Conservation (phyloP, 2,329 filamentous ascomycete species). For the Capronia americana region DNA sequence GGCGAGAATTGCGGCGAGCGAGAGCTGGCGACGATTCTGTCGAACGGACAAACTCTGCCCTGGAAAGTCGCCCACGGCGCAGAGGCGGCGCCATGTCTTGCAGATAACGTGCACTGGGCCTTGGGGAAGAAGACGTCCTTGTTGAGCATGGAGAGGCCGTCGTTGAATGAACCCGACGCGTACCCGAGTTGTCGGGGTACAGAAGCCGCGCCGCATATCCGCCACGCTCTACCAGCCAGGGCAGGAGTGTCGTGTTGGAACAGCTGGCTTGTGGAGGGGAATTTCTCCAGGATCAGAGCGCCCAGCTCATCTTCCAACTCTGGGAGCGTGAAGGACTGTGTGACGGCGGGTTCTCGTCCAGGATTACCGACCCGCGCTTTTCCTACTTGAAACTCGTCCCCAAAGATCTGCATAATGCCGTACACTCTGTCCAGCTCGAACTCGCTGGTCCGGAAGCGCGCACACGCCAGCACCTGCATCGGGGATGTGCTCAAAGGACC, state of each 20-base stretch:
- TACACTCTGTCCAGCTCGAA: constrained; percentile 5
- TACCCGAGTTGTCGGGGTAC: constrained; percentile 1
- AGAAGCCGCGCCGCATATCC: constrained; percentile 1
- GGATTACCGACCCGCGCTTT: not conserved
- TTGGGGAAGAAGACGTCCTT: not conserved
- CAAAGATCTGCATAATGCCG: constrained; percentile 5
- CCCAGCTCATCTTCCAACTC: constrained; percentile 6
- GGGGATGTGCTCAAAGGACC: constrained; percentile 3
- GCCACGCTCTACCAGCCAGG: not conserved
- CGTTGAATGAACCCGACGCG: constrained; percentile 5
- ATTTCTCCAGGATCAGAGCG: not conserved
- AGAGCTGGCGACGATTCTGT: not conserved
- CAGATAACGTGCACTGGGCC: not conserved
- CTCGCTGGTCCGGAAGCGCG: constrained; percentile 1
- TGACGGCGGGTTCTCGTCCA: not conserved
- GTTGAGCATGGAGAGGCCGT: constrained; percentile 9
- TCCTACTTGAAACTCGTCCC: not conserved
- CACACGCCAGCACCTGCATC: constrained; percentile 3
- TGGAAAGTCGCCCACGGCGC: not conserved
- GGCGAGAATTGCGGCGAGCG: not conserved
- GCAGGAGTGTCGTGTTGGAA: constrained; percentile 1
- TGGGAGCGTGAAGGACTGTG: not conserved
- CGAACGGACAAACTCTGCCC: not conserved
- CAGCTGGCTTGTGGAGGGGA: constrained; percentile 3
- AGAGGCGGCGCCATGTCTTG: not conserved